Evolutionary conservation across 345 rosid species (phyloP).

Genomic region (Microcos paniculata): DNA sequence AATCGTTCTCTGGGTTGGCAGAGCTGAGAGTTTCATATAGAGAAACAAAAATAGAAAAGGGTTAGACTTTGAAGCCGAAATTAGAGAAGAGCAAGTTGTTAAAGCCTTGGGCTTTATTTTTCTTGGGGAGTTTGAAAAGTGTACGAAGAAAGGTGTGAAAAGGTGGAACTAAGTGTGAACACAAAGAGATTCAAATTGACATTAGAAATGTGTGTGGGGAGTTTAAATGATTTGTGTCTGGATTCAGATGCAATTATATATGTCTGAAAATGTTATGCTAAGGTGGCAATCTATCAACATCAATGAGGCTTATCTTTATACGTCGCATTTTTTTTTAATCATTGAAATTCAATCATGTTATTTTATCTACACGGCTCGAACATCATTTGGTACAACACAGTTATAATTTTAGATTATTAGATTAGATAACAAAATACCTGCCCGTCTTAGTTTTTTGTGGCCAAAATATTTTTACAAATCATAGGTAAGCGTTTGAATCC

Average conservation of each 20-base stretch:
- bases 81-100: background rate
- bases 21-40: background rate
- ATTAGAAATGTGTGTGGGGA: background rate
- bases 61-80: background rate
- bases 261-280: background rate
- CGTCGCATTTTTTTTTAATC: background rate
- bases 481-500: no score
- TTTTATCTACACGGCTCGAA: background rate
- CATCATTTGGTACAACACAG: no score
- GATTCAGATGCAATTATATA: background rate
- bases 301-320: background rate
- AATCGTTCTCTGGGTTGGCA: background rate
- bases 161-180: conserved; percentile 22
- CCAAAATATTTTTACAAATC: no score
- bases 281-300: background rate
- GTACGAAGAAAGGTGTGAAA: conserved; percentile 12
- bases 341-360: background rate
- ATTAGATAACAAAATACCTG: no score
- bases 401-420: no score
- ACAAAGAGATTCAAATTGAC: conserved; percentile 13
- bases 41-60: background rate
- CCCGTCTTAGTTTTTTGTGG: no score
- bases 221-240: background rate
- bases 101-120: background rate
- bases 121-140: background rate